Evolutionary conservation across 2,329 filamentous ascomycete species (phyloP).

Genomic region (Falciphora oryzae): DNA sequence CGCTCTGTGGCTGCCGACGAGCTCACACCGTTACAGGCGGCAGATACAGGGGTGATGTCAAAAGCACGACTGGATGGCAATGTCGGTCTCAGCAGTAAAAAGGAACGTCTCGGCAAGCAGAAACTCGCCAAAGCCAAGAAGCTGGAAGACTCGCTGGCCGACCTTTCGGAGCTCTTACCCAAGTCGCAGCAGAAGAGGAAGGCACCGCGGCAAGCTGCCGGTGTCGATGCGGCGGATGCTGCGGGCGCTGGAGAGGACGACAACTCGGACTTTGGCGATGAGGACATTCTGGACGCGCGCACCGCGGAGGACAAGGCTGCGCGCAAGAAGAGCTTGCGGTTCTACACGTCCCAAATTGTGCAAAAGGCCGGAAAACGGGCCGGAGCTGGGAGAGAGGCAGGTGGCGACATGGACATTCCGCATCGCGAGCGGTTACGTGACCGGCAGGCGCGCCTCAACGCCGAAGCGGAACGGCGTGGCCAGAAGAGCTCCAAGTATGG

Average conservation of each 20-base stretch:
- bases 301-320: constrained; percentile 81
- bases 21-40: constrained; percentile 21
- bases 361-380: constrained; percentile 88
- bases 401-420: constrained; percentile 78
- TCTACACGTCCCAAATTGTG: constrained; percentile 96
- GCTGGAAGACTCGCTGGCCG: constrained; percentile 64
- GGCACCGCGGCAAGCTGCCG: constrained; percentile 29
- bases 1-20: not conserved
- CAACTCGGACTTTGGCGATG: constrained; percentile 90
- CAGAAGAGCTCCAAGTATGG: constrained; percentile 57
- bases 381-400: constrained; percentile 64
- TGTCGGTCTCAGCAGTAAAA: constrained; percentile 11
- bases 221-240: constrained; percentile 17
- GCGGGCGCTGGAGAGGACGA: constrained; percentile 45
- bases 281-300: constrained; percentile 68
- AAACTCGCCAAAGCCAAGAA: constrained; percentile 42
- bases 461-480: constrained; percentile 81
- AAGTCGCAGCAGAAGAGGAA: constrained; percentile 40
- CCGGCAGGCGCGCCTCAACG: constrained; percentile 76
- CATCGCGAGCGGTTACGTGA: constrained; percentile 85
- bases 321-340: constrained; percentile 87
- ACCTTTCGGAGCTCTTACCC: constrained; percentile 59
- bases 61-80: not conserved
- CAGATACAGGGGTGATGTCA: constrained; percentile 5
- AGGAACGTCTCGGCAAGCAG: constrained; percentile 27